Conservation (phyloP, 2,329 filamentous ascomycete genomes). For the Diaporthe nobilis region DNA sequence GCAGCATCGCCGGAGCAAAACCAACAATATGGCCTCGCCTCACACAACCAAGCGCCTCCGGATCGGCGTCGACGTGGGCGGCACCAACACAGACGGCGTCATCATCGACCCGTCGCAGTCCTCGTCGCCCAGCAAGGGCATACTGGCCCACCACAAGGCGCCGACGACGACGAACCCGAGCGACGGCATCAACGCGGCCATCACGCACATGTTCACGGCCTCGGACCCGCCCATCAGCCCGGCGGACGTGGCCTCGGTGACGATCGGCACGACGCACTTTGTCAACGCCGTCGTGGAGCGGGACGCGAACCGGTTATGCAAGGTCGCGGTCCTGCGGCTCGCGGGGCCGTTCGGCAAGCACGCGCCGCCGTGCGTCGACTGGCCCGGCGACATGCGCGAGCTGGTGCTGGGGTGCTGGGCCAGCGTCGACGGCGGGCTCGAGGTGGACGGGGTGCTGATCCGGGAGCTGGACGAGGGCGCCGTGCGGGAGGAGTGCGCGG, state of each 20-base stretch:
- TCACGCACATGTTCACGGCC: constrained; percentile 58
- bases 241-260: constrained; percentile 60
- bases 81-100: constrained; percentile 69
- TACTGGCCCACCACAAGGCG: constrained; percentile 65
- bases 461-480: constrained; percentile 58
- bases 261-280: constrained; percentile 71
- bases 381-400: constrained; percentile 63
- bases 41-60: constrained; percentile 48
- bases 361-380: constrained; percentile 66
- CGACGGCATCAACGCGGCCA: constrained; percentile 60
- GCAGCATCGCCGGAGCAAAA: background rate
- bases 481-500: constrained; percentile 55
- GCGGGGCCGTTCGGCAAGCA: constrained; percentile 68
- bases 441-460: constrained; percentile 65
- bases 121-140: constrained; percentile 55
- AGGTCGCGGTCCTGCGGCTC: constrained; percentile 68
- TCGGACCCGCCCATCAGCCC: constrained; percentile 49
- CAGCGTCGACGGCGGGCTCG: constrained; percentile 64
- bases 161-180: constrained; percentile 64
- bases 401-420: constrained; percentile 62
- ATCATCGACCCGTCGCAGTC: constrained; percentile 60
- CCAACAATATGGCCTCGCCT: background rate
- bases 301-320: constrained; percentile 62
- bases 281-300: constrained; percentile 71
- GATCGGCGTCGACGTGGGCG: constrained; percentile 63